A percentile compares a stretch with the other conserved stretches of the same genome.
These are phyloP conservation scores for Dendrobium officinale DNA, from an alignment of 106 monocot genomes.

Conservation along the genomic window DNA sequence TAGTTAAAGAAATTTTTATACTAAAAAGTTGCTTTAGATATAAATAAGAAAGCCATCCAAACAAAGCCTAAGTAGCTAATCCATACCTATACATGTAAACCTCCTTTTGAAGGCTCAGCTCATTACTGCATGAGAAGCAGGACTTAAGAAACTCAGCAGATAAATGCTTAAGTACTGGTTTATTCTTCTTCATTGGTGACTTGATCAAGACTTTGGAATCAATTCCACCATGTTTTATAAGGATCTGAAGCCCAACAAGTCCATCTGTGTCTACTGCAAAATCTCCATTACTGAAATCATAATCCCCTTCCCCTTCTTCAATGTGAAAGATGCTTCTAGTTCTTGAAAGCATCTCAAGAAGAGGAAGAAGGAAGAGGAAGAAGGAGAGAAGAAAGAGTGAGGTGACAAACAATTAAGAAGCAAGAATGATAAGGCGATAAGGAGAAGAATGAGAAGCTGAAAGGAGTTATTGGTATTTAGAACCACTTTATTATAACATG, in stretches of 20 bases:
- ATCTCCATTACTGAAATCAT: neutral
- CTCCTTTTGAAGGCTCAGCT: slow-evolving; percentile 20
- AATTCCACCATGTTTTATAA: slow-evolving; percentile 4
- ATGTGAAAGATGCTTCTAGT: slow-evolving; percentile 24
- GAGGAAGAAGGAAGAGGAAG: neutral
- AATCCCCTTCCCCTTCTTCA: slow-evolving; percentile 9
- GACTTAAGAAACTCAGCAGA: slow-evolving; percentile 10
- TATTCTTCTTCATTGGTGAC: neutral
- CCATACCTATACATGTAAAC: slow-evolving; percentile 29
- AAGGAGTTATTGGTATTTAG: neutral
- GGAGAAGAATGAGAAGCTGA: neutral
- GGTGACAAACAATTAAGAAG: neutral
- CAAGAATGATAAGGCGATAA: neutral
- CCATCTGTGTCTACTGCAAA: neutral
- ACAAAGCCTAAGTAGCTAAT: neutral
- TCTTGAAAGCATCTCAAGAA: slow-evolving; percentile 18
- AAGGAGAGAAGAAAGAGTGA: too few relatives aligned
- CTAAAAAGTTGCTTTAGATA: too few relatives aligned
- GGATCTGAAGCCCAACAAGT: slow-evolving; percentile 18
- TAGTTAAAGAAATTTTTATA: too few relatives aligned
- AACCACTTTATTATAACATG: neutral
- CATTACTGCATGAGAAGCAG: slow-evolving; percentile 22
- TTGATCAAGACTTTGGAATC: neutral
- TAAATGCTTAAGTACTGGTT: neutral
- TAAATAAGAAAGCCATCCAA: too few relatives aligned